Conservation (phyloP, 2,329 filamentous ascomycete genomes). For the Alternaria gansuensis region DNA sequence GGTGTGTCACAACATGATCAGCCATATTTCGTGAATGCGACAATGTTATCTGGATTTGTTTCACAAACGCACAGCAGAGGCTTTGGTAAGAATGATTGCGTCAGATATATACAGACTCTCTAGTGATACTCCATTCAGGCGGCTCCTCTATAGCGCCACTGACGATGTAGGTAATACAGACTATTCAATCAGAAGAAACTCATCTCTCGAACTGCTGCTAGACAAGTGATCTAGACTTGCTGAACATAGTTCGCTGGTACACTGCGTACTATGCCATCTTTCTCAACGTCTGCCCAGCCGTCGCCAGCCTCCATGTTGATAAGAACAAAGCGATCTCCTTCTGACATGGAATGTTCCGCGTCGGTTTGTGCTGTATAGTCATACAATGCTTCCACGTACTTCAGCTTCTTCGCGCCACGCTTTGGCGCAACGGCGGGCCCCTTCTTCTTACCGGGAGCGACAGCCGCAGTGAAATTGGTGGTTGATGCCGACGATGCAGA, state of each 20-base stretch:
- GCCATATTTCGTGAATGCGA: constrained; percentile 6
- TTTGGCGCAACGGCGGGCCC: constrained; percentile 90
- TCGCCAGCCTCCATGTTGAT: constrained; percentile 88
- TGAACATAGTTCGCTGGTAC: constrained; percentile 95
- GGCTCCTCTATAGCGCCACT: not conserved
- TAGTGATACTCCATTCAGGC: constrained; percentile 2
- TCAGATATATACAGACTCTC: constrained; percentile 19
- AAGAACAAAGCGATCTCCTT: constrained; percentile 91
- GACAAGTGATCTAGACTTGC: constrained; percentile 62
- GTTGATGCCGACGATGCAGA: constrained; percentile 82
- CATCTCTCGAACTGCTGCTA: constrained; percentile 26
- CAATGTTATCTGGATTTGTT: not conserved
- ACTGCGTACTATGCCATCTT: constrained; percentile 83
- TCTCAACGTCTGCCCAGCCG: constrained; percentile 97
- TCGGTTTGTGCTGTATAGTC: constrained; percentile 88
- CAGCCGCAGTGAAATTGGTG: constrained; percentile 55
- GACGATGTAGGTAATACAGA: not conserved
- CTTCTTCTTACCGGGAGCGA: constrained; percentile 73
- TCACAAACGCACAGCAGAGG: not conserved
- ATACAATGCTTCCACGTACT: constrained; percentile 92
- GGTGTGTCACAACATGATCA: constrained; percentile 19
- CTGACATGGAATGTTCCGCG: constrained; percentile 85
- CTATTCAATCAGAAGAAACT: constrained; percentile 15
- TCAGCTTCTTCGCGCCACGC: constrained; percentile 90
- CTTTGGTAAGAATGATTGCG: not conserved